These are phyloP conservation scores for Talaromyces trachyspermus DNA, from an alignment of 495 filamentous ascomycete species.

Conservation along the genomic window DNA sequence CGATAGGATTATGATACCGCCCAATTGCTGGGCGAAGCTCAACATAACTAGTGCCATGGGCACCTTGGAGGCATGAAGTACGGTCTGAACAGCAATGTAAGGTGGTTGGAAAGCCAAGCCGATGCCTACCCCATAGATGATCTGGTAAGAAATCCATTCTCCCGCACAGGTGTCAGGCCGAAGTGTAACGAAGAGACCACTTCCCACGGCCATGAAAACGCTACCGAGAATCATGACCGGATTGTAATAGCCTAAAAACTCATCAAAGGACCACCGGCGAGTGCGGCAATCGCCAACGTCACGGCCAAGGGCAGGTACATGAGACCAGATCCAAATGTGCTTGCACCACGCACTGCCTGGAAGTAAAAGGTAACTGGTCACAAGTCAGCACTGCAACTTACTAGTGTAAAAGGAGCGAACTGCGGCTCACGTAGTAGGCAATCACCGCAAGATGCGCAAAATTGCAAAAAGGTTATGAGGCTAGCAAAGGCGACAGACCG, in stretches of 20 bases:
- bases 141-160: slow-evolving; percentile 35
- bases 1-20: slow-evolving; percentile 29
- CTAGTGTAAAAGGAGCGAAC: too few species aligned
- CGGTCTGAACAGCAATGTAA: slow-evolving; percentile 38
- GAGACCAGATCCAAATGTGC: slow-evolving; percentile 18
- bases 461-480: neutral
- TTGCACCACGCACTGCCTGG: slow-evolving; percentile 22
- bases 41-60: slow-evolving; percentile 32
- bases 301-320: slow-evolving; percentile 24
- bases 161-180: slow-evolving; percentile 12
- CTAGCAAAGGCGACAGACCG: slow-evolving; percentile 1
- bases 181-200: slow-evolving; percentile 27
- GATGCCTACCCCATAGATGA: slow-evolving; percentile 47
- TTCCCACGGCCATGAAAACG: slow-evolving; percentile 23
- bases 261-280: slow-evolving; percentile 16
- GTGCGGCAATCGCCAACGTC: slow-evolving; percentile 13
- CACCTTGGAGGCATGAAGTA: slow-evolving; percentile 16
- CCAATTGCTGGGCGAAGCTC: slow-evolving; percentile 32
- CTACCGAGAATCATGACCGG: slow-evolving; percentile 28
- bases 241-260: slow-evolving; percentile 30
- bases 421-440: neutral
- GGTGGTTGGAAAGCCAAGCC: slow-evolving; percentile 60
- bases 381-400: too few species aligned
- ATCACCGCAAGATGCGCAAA: neutral
- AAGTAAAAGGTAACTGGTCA: slow-evolving; percentile 31